Percentiles rank a stretch among this genome's conserved stretches.
Conservation (phyloP, 2,329 filamentous ascomycete species). For the Whalleya microplaca region DNA sequence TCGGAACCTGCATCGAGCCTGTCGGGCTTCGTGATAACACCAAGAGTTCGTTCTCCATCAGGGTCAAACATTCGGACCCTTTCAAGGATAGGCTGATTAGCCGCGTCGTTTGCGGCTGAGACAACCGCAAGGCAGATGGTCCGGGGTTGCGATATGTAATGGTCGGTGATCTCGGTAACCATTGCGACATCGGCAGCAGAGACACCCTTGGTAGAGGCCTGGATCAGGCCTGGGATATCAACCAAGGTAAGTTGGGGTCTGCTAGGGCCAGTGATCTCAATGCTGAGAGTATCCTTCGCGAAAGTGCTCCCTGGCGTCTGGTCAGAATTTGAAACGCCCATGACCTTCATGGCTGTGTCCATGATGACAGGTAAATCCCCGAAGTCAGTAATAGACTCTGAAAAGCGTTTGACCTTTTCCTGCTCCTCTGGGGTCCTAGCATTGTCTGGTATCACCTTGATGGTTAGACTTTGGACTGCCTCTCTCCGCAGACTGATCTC, state of each 20-base stretch:
- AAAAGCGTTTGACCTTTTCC: slow-evolving; percentile 2
- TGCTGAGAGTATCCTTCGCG: slow-evolving; percentile 10
- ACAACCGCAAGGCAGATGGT: slow-evolving; percentile 53
- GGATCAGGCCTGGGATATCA: slow-evolving; percentile 41
- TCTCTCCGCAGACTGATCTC: slow-evolving; percentile 52
- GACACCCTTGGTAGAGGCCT: slow-evolving; percentile 26
- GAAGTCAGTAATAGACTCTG: slow-evolving; percentile 8
- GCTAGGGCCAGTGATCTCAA: slow-evolving; percentile 17
- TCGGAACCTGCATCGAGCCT: slow-evolving; percentile 34
- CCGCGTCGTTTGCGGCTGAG: slow-evolving; percentile 46
- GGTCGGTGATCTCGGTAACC: slow-evolving; percentile 33
- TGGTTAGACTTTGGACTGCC: slow-evolving; percentile 20
- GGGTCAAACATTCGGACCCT: slow-evolving; percentile 41
- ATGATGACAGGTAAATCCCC: slow-evolving; percentile 7
- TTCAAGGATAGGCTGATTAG: slow-evolving; percentile 45
- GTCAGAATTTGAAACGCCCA: not conserved
- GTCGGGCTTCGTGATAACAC: slow-evolving; percentile 53
- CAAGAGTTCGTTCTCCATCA: slow-evolving; percentile 43
- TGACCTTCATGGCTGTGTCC: not conserved
- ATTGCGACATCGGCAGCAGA: slow-evolving; percentile 30
- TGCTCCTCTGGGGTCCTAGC: not conserved
- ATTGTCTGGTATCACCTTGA: slow-evolving; percentile 11
- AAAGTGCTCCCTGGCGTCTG: not conserved
- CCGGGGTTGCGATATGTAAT: slow-evolving; percentile 45
- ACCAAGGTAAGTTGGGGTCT: slow-evolving; percentile 29